Evolutionary conservation across 345 rosid genomes (phyloP).

Genomic region (Citrus inodora): DNA sequence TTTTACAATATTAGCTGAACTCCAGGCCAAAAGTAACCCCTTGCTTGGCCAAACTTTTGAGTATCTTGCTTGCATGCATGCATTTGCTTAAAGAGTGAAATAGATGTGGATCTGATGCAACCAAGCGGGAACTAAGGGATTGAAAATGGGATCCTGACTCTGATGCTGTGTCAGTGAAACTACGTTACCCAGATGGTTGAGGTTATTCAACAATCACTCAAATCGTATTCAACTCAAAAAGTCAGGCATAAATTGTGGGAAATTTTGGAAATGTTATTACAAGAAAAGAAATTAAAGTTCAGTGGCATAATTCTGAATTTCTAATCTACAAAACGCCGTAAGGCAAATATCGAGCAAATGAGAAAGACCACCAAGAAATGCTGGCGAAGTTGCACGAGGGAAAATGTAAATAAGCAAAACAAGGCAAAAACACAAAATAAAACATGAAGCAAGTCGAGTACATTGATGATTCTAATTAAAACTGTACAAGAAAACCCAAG

Average conservation of each 20-base stretch:
- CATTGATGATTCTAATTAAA: conserved; percentile 30
- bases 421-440: background rate
- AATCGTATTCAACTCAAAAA: background rate
- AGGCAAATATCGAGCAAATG: conserved; percentile 2
- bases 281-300: background rate
- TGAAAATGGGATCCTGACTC: background rate
- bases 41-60: background rate
- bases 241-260: background rate
- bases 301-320: background rate
- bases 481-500: conserved; percentile 53
- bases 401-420: background rate
- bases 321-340: background rate
- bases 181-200: background rate
- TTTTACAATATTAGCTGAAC: background rate
- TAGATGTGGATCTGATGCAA: background rate
- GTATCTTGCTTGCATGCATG: background rate
- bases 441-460: conserved; percentile 22
- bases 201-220: background rate
- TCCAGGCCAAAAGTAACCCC: background rate
- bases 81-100: background rate
- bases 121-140: background rate
- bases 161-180: background rate
- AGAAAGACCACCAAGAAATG: background rate
- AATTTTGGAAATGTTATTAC: background rate
- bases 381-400: background rate